A percentile compares a stretch with the other conserved stretches of the same genome.
Conservation (phyloP, 352 stramenopile genomes). For the Globisporangium nodosum region DNA sequence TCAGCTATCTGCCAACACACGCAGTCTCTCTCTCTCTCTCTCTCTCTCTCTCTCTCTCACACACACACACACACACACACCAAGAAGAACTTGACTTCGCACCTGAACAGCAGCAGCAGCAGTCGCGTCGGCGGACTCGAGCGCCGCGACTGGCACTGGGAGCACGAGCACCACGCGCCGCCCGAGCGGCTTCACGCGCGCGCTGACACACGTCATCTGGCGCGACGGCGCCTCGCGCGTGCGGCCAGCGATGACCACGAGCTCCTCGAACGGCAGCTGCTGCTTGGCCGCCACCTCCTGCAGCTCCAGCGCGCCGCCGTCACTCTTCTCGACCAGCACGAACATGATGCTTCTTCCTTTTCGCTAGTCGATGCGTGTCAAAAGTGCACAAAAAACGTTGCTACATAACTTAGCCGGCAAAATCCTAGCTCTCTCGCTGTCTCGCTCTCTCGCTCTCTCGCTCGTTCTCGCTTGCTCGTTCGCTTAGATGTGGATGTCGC, state of each 20-base stretch:
- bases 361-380: neutral
- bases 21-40: neutral
- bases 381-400: neutral
- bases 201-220: slow-evolving; percentile 59
- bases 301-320: slow-evolving; percentile 20
- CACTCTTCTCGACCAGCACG: slow-evolving; percentile 22
- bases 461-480: neutral
- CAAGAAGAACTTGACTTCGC: slow-evolving; percentile 4
- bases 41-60: too few species aligned
- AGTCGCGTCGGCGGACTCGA: neutral
- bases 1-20: neutral
- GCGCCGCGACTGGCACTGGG: slow-evolving; percentile 28
- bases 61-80: too few species aligned
- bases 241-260: slow-evolving; percentile 36
- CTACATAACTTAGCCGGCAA: neutral
- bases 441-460: neutral
- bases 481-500: slow-evolving; percentile 82
- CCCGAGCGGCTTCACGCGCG: slow-evolving; percentile 37
- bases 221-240: slow-evolving; percentile 7
- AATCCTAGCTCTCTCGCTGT: neutral
- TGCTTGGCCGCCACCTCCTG: slow-evolving; percentile 35
- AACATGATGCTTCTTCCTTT: slow-evolving; percentile 23
- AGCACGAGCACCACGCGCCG: slow-evolving; percentile 45
- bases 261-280: slow-evolving; percentile 51
- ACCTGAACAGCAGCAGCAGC: neutral